Conservation (phyloP, 2,329 filamentous ascomycete genomes). For the Podosphaera xanthii region DNA sequence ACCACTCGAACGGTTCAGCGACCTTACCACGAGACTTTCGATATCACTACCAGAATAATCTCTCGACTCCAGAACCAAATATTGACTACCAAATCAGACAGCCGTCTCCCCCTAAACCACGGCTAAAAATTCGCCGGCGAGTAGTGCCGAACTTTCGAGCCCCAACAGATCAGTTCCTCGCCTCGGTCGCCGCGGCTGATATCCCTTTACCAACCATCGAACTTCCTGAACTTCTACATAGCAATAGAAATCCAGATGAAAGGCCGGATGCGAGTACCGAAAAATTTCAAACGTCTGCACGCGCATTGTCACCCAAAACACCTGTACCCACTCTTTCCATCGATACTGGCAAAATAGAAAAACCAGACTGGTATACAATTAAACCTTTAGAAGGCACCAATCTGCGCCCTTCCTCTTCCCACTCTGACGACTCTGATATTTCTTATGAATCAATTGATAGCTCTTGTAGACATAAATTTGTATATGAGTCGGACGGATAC, state of each 20-base stretch:
- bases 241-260: constrained; percentile 11
- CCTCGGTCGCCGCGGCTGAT: constrained; percentile 41
- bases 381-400: constrained; percentile 7
- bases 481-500: constrained; percentile 26
- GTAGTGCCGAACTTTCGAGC: constrained; percentile 20
- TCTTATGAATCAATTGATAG: constrained; percentile 32
- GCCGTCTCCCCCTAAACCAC: constrained; percentile 14
- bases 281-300: constrained; percentile 9
- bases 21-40: constrained; percentile 16
- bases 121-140: constrained; percentile 14
- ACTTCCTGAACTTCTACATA: constrained; percentile 21
- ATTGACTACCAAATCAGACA: constrained; percentile 6
- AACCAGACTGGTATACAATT: constrained; percentile 15
- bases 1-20: constrained; percentile 12
- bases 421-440: constrained; percentile 24
- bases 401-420: constrained; percentile 11
- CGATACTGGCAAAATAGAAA: constrained; percentile 5
- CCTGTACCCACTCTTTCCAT: constrained; percentile 21
- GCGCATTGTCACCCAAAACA: constrained; percentile 31
- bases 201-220: constrained; percentile 43
- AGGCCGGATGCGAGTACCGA: constrained; percentile 5
- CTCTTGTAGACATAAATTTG: constrained; percentile 30
- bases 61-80: constrained; percentile 13
- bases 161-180: constrained; percentile 42
- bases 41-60: constrained; percentile 10